Evolutionary conservation across 1,284 basidiomycete species (phyloP), one percentile per base, ranked within the genome.

Genomic region (Acaromyces ingoldii): DNA sequence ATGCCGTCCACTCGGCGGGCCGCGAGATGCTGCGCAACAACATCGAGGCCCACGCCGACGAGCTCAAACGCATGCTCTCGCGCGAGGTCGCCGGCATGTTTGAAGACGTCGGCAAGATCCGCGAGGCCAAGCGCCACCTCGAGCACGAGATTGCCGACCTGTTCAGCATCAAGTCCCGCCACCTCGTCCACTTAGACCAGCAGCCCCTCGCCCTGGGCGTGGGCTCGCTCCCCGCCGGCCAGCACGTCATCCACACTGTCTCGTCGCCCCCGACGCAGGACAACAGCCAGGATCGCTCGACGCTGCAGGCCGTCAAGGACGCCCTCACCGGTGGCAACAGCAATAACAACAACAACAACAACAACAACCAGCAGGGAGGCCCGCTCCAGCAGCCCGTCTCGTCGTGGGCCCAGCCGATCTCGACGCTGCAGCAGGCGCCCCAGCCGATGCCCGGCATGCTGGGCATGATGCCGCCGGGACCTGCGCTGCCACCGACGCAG

Each of bases 31-130:
- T 70, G 13, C 49, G 53, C 11, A 47, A 41, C 48, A 65, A 67
- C 36, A 59, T 71, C 26, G 54, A 69, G 19, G 42, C 43, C 38
- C 65, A 71, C 30, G 63, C 63, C 7, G 62, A 71, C 10, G 63
- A 71, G 51, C 60, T 71, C 25, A 67, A 67, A 40, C 50, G 60
- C 4, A 22, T 62, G 31, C 49, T 70, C 22, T 29, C 28, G 13
- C 43, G 55, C 22, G 63, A 68, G 49, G 62, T 70, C 10, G 54
- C 40, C 15, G 52, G 51, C 6, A 70, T 70, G 67, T 67, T 70
- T 60, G 65, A 70, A 21, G 67, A 70, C 29, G 66, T 70, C 6
- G 67, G 65, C 31, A 66, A 62, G 61, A 70, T 70, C 19, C 50
- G 67, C 3, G 65, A 70, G 47, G 60, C 60, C 4, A 70, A 70